Evolutionary conservation across 2,329 filamentous ascomycete species (phyloP), one percentile per base, ranked within the genome.

Genomic region (Beauveria rudraprayagi): DNA sequence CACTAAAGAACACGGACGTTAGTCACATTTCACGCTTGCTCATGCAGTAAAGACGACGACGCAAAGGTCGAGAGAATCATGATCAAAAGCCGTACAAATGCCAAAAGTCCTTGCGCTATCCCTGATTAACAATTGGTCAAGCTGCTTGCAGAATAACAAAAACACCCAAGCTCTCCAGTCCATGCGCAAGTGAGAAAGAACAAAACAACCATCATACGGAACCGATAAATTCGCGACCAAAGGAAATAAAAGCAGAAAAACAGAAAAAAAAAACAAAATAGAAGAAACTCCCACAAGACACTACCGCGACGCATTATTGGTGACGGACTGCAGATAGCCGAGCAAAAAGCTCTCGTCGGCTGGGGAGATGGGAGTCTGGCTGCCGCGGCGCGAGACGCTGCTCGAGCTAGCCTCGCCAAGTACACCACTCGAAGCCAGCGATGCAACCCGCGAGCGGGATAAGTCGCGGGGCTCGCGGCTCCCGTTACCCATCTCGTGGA

Each of bases 341-440:
- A 94, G 78, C 69, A 95, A 75, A 67, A 94, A 94, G 17, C 80
- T 86, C 69, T 89, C 87, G 66, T 94, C 87, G 0, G 84, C 87
- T 0, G 89, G 83, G 4, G 87, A 88, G 50, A 86, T 84, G 14
- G 82, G 77, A 37, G 79, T 78, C 68, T 81, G 77, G 63, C 78
- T 82, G 19, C 77, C 77, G 11, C 80, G 76, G 46, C 78, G 74
- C 43, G 75, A 75, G 26, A 66, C 50, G 28, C 65, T 64, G n/a
- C 65, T 66, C 10, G 65, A 64, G 2, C 54, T 63, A 8, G 61
- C 66, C 26, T 76, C 75, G 14, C 73, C 74, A 9, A 41, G 26
- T 1, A 67, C 69, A 10, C n/a, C 48, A 16, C 37, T 24, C 57
- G 79, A 77, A 11, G 75, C 74, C 57, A 80, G 67, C n/a, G 79